These are phyloP conservation scores for barrel medic (Medicago truncatula) DNA, from an alignment of 306 rosid genomes.

Conservation along the genomic window MtrunA17r5.0-ANR NC_053042.1:46895001-46895500, in stretches of 20 bases:
- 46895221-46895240: not conserved
- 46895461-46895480: too few species aligned
- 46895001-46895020: slow-evolving; percentile 7
- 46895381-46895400: slow-evolving; percentile 35
- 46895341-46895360: slow-evolving; percentile 42
- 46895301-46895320: slow-evolving; percentile 45
- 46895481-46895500: too few species aligned
- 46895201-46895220: slow-evolving; percentile 24
- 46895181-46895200: slow-evolving; percentile 10
- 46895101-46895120: slow-evolving; percentile 8
- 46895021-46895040: slow-evolving; percentile 42
- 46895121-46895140: slow-evolving; percentile 37
- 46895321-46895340: slow-evolving; percentile 34
- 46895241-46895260: slow-evolving; percentile 8
- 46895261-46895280: slow-evolving; percentile 40
- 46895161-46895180: slow-evolving; percentile 35
- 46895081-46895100: slow-evolving; percentile 26
- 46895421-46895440: too few species aligned
- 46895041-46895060: slow-evolving; percentile 11
- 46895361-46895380: slow-evolving; percentile 13
- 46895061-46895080: not conserved
- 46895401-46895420: too few species aligned
- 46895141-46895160: slow-evolving; percentile 20
- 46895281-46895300: slow-evolving; percentile 46
- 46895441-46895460: too few species aligned